These are phyloP conservation scores for Hortiboletus campestris DNA, from an alignment of 768 basidiomycete genomes.

Conservation along the genomic window DNA sequence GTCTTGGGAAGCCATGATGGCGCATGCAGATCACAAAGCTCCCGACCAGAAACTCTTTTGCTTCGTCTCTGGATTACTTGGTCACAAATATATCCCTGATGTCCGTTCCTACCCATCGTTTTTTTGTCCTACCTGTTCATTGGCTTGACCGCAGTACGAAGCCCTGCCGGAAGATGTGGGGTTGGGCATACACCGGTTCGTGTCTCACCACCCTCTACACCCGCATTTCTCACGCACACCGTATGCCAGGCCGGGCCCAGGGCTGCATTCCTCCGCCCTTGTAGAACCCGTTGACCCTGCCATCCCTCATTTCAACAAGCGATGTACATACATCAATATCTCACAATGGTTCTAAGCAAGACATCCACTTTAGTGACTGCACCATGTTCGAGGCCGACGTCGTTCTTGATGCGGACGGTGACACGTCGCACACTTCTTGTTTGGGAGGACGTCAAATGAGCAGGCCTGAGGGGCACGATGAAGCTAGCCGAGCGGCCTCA, in stretches of 20 bases:
- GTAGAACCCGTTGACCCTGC: slow-evolving; percentile 41
- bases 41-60: slow-evolving; percentile 35
- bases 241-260: too few species aligned
- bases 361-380: slow-evolving; percentile 49
- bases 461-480: slow-evolving; percentile 38
- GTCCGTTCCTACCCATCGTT: slow-evolving; percentile 24
- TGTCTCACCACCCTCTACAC: not conserved
- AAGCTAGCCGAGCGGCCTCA: slow-evolving; percentile 36
- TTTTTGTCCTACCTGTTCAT: not conserved
- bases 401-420: slow-evolving; percentile 44
- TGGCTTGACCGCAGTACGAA: slow-evolving; percentile 30
- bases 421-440: slow-evolving; percentile 52
- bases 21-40: slow-evolving; percentile 33
- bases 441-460: slow-evolving; percentile 36
- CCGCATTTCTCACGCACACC: not conserved
- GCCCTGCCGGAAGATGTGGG: slow-evolving; percentile 35
- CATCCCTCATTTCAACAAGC: slow-evolving; percentile 49
- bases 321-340: slow-evolving; percentile 40
- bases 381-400: slow-evolving; percentile 45
- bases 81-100: slow-evolving; percentile 45
- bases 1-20: slow-evolving; percentile 43
- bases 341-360: slow-evolving; percentile 20
- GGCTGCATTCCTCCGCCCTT: slow-evolving; percentile 50
- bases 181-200: slow-evolving; percentile 46
- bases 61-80: slow-evolving; percentile 42